Conservation (phyloP, 2,329 filamentous ascomycete species). For the Herpotrichia juniperi region DNA sequence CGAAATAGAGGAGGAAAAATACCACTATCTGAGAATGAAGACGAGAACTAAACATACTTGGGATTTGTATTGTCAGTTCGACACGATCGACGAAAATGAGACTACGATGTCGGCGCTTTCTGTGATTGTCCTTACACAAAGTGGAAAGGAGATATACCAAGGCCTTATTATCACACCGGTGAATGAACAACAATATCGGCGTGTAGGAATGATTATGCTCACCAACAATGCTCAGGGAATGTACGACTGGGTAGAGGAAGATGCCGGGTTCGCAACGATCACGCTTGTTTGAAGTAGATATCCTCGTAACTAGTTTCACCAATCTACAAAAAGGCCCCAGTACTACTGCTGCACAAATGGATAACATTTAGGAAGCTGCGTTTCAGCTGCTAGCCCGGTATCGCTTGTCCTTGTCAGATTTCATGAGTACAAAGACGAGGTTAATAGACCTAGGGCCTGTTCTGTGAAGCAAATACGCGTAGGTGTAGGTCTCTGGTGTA, state of each 20-base stretch:
- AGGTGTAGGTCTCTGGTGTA: too few species aligned
- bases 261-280: constrained; percentile 1
- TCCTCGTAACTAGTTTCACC: too few species aligned
- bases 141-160: constrained; percentile 2
- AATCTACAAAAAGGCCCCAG: too few species aligned
- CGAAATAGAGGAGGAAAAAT: too few species aligned
- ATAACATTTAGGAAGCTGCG: background rate
- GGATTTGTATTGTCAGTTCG: constrained; percentile 7
- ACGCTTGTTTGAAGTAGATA: constrained; percentile 4
- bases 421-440: background rate
- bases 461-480: background rate
- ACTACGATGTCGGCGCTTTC: constrained; percentile 1
- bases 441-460: background rate
- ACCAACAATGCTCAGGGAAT: constrained; percentile 2
- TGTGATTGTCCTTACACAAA: constrained; percentile 3
- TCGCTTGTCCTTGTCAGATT: background rate
- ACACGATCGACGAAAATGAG: constrained; percentile 6
- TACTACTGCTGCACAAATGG: too few species aligned
- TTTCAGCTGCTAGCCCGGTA: background rate
- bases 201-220: constrained; percentile 13
- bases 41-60: constrained; percentile 2
- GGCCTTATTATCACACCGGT: constrained; percentile 12
- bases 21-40: constrained; percentile 2
- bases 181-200: constrained; percentile 5
- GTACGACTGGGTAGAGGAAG: constrained; percentile 9